Conservation (phyloP, 2,329 filamentous ascomycete species). For the Beauveria sp. region DNA sequence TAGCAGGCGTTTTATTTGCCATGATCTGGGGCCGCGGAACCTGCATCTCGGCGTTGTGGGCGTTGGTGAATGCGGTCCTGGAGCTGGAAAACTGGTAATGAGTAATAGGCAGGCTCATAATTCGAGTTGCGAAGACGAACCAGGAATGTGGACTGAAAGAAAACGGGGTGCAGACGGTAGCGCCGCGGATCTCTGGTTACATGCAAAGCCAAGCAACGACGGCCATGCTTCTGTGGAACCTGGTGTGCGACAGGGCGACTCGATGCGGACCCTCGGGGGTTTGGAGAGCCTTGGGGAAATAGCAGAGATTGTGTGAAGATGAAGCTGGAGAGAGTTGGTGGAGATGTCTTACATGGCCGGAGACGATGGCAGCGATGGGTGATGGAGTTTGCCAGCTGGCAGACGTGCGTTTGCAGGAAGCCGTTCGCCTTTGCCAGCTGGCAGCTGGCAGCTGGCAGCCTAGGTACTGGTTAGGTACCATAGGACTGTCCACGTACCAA, state of each 20-base stretch:
- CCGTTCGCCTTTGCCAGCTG: not conserved
- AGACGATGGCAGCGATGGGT: not conserved
- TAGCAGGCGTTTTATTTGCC: not conserved
- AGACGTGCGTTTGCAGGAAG: not conserved
- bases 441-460: not conserved
- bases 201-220: conserved; percentile 4
- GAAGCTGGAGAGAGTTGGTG: not conserved
- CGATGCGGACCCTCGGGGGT: not conserved
- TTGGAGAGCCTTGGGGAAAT: too few relatives aligned
- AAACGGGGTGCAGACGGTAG: not conserved
- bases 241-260: not conserved
- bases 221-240: conserved; percentile 3
- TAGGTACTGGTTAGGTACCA: not conserved
- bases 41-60: not conserved
- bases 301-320: not conserved
- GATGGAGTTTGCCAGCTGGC: not conserved
- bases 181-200: not conserved
- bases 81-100: not conserved
- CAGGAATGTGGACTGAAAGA: not conserved
- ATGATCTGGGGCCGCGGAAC: not conserved
- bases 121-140: not conserved
- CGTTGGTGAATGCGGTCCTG: not conserved
- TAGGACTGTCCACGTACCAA: too few relatives aligned
- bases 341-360: not conserved
- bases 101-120: not conserved